A percentile compares a stretch with the other conserved stretches of the same genome.
Conservation (phyloP, 345 rosid genomes). For the Salix caprea region DNA sequence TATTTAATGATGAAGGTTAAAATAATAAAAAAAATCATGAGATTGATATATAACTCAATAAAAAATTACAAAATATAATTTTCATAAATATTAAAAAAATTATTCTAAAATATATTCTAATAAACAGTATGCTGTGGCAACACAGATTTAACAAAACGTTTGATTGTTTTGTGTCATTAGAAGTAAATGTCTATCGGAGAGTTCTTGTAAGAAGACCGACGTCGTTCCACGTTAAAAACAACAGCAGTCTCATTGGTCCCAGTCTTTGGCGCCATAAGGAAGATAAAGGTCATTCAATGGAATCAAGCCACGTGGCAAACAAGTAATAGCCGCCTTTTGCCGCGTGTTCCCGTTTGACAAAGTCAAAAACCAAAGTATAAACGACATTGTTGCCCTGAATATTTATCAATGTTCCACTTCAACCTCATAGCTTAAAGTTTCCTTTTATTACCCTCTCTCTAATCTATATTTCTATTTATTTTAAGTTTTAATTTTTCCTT, state of each 20-base stretch:
- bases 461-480: neutral
- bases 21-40: too few relatives aligned
- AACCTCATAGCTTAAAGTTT: neutral
- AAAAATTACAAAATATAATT: too few relatives aligned
- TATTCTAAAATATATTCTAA: too few relatives aligned
- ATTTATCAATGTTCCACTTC: neutral
- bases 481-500: neutral
- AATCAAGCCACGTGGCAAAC: neutral
- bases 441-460: neutral
- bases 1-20: too few relatives aligned
- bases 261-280: neutral
- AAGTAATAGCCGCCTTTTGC: neutral
- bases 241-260: neutral
- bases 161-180: too few relatives aligned
- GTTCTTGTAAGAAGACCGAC: neutral
- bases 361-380: neutral
- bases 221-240: neutral
- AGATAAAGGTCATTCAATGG: neutral
- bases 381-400: neutral
- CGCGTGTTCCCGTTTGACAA: neutral
- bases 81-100: too few relatives aligned
- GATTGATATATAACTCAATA: too few relatives aligned
- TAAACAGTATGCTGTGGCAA: too few relatives aligned
- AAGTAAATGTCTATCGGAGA: too few relatives aligned
- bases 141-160: too few relatives aligned